phyloP scores from a whole-genome alignment of 208 protist species.

The Trypanosoma vivax region DNA sequence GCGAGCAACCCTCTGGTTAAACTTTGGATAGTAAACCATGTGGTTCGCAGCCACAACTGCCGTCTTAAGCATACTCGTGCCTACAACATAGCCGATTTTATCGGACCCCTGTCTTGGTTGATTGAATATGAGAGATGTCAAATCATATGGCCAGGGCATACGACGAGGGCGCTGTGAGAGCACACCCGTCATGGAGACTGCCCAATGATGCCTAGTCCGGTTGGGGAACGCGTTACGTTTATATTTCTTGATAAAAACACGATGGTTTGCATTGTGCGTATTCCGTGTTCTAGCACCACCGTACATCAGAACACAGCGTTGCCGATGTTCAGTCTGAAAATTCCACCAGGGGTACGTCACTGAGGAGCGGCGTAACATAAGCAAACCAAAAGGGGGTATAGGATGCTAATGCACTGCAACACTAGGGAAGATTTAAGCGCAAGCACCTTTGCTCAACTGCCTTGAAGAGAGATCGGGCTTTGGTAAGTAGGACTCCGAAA shows the following conservation, averaged over 20 bases:
- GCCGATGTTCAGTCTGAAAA: constrained; percentile 88
- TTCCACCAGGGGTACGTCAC: constrained; percentile 86
- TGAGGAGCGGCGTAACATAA: constrained; percentile 67
- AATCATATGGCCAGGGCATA: constrained; percentile 90
- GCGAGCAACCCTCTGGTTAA: constrained; percentile 86
- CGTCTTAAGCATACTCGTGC: constrained; percentile 91
- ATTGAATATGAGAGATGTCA: constrained; percentile 91
- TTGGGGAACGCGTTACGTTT: constrained; percentile 88
- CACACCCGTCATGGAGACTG: constrained; percentile 86
- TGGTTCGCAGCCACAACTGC: constrained; percentile 86
- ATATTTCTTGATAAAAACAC: constrained; percentile 87
- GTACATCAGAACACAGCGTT: constrained; percentile 86
- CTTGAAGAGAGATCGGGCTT: too few species aligned
- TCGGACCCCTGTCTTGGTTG: constrained; percentile 84
- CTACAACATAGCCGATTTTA: constrained; percentile 91
- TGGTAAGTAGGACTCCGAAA: too few species aligned
- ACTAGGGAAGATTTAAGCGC: too few species aligned
- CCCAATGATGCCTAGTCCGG: constrained; percentile 85
- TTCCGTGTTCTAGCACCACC: constrained; percentile 81
- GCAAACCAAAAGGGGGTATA: neutral
- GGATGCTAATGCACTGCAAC: too few species aligned
- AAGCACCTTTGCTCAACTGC: too few species aligned
- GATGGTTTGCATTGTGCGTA: constrained; percentile 85
- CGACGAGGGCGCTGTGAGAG: constrained; percentile 80
- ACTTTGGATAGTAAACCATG: constrained; percentile 92